phyloP scores from a whole-genome alignment of 306 rosid genomes.

The Carpinus fangiana region DNA sequence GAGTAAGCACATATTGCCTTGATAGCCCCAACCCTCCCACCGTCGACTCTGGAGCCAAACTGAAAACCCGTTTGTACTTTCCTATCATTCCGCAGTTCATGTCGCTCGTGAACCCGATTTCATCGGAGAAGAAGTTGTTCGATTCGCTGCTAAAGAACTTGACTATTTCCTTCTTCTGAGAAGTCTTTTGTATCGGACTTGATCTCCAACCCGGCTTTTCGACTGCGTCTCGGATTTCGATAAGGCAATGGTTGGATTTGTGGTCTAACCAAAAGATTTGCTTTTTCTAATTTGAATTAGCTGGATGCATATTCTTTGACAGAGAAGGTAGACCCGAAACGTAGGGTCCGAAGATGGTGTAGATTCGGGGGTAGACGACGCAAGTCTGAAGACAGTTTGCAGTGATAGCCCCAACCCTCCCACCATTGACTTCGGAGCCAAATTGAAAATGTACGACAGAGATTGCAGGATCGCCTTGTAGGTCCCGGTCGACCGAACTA shows the following conservation, averaged over 20 bases:
- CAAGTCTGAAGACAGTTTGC: conserved; percentile 14
- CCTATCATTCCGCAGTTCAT: neutral
- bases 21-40: conserved; percentile 70
- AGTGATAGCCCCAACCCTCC: too few species aligned
- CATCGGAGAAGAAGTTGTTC: neutral
- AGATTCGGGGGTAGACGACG: conserved; percentile 48
- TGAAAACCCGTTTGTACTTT: conserved; percentile 29
- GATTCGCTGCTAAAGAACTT: conserved; percentile 7
- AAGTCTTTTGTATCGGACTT: conserved; percentile 17
- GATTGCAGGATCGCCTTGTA: too few species aligned
- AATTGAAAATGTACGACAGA: too few species aligned
- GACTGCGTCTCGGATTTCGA: conserved; percentile 28
- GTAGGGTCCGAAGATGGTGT: conserved; percentile 39
- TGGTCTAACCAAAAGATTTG: neutral
- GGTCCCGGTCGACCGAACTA: too few species aligned
- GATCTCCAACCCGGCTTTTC: conserved; percentile 12
- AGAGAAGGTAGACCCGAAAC: conserved; percentile 4
- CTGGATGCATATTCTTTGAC: neutral
- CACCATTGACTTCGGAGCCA: too few species aligned
- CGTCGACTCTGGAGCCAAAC: conserved; percentile 40
- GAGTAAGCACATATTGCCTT: too few species aligned
- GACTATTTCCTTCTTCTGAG: neutral
- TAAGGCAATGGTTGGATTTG: too few species aligned
- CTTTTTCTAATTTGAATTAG: neutral
- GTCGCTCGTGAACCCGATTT: neutral